Conservation (phyloP, 2,329 filamentous ascomycete genomes). For the Pseudogymnoascus destructans region DNA sequence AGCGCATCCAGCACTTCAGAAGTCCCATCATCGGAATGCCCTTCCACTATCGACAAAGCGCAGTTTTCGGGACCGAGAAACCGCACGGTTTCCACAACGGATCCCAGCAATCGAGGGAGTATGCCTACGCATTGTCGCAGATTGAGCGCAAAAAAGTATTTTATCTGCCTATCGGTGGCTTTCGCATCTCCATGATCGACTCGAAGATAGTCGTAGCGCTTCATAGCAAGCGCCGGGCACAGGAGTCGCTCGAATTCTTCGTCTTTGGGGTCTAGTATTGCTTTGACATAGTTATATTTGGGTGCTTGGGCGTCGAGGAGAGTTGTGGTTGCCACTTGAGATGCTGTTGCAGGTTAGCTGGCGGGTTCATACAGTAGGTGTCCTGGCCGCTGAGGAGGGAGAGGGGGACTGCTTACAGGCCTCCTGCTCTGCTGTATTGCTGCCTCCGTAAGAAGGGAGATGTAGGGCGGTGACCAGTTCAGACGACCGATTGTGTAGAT, state of each 20-base stretch:
- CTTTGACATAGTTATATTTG: constrained; percentile 10
- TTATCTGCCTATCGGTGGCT: constrained; percentile 23
- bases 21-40: constrained; percentile 42
- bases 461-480: neutral
- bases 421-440: neutral
- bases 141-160: constrained; percentile 41
- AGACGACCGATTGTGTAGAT: constrained; percentile 7
- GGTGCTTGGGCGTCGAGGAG: neutral
- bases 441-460: neutral
- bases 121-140: constrained; percentile 33
- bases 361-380: neutral
- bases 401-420: neutral
- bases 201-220: constrained; percentile 14
- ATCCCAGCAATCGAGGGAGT: constrained; percentile 38
- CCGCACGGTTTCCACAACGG: constrained; percentile 35
- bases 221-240: constrained; percentile 9
- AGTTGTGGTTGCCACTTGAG: neutral
- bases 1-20: constrained; percentile 35
- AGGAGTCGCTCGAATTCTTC: constrained; percentile 10
- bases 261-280: constrained; percentile 14
- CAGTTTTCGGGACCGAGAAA: constrained; percentile 39
- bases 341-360: constrained; percentile 4
- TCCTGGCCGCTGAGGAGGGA: neutral
- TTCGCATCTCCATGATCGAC: neutral
- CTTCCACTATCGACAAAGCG: constrained; percentile 42